These are phyloP conservation scores for Backusella sp. DNA, from an alignment of 192 early-diverging fungal species.

Conservation along the genomic window DNA sequence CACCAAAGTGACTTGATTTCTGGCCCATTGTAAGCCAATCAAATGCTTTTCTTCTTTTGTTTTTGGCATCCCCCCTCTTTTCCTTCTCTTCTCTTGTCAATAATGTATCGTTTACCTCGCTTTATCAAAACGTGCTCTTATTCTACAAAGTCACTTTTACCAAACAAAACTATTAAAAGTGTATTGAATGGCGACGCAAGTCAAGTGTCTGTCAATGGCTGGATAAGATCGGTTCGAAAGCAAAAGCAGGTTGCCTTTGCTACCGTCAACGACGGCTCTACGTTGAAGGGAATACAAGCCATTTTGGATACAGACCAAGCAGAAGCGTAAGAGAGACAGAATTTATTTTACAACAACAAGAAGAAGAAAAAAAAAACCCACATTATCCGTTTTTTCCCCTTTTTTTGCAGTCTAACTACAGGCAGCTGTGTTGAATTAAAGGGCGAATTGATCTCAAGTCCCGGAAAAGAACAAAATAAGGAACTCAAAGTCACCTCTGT, in stretches of 20 bases:
- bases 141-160: constrained; percentile 19
- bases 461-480: constrained; percentile 66
- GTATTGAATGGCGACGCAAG: constrained; percentile 2
- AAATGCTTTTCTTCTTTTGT: neutral
- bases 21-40: neutral
- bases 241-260: constrained; percentile 81
- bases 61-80: neutral
- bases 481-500: constrained; percentile 65
- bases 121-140: neutral
- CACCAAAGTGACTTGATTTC: neutral
- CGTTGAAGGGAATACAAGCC: constrained; percentile 67
- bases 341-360: neutral
- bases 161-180: constrained; percentile 24
- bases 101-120: neutral
- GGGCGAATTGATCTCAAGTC: constrained; percentile 65
- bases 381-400: neutral
- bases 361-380: neutral
- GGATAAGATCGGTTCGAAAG: constrained; percentile 79
- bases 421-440: constrained; percentile 73
- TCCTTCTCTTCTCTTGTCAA: neutral
- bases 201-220: constrained; percentile 61
- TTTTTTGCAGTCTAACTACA: constrained; percentile 54
- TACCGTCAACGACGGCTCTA: constrained; percentile 77
- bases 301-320: constrained; percentile 51
- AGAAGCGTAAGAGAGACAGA: constrained; percentile 45